phyloP scores from a whole-genome alignment of 345 rosid species.

The Anacardium occidentale region DNA sequence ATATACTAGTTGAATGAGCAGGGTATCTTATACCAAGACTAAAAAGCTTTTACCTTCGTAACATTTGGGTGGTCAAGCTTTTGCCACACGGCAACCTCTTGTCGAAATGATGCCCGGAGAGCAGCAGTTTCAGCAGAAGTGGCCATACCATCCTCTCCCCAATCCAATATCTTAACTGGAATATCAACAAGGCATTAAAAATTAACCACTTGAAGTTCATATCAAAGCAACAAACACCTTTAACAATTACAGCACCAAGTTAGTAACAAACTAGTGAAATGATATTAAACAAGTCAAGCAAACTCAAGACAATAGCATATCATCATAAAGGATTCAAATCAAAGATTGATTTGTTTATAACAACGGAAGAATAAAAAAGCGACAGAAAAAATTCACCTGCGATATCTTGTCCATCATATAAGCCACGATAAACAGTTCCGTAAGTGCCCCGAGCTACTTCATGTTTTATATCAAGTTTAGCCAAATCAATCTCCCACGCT shows the following conservation, averaged over 20 bases:
- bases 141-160: slow-evolving; percentile 76
- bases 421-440: slow-evolving; percentile 70
- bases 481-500: slow-evolving; percentile 81
- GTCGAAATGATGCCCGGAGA: slow-evolving; percentile 63
- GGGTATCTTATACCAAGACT: not conserved
- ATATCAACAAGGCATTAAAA: slow-evolving; percentile 11
- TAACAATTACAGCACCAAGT: not conserved
- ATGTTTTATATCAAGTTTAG: slow-evolving; percentile 57
- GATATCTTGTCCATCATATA: slow-evolving; percentile 71
- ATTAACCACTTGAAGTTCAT: not conserved
- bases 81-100: slow-evolving; percentile 91
- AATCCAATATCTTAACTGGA: slow-evolving; percentile 72
- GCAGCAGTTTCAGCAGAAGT: slow-evolving; percentile 58
- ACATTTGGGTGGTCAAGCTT: slow-evolving; percentile 86
- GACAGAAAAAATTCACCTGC: slow-evolving; percentile 53
- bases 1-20: not conserved
- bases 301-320: not conserved
- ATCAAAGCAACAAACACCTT: slow-evolving; percentile 2
- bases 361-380: too few relatives aligned
- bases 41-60: slow-evolving; percentile 49
- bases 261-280: not conserved
- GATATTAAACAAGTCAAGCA: not conserved
- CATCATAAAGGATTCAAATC: slow-evolving; percentile 1
- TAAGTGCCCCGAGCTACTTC: slow-evolving; percentile 72
- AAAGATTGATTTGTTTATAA: not conserved